These are phyloP conservation scores for Aspergillus calidoustus DNA, from an alignment of 2,329 filamentous ascomycete genomes.

Conservation along the genomic window DNA sequence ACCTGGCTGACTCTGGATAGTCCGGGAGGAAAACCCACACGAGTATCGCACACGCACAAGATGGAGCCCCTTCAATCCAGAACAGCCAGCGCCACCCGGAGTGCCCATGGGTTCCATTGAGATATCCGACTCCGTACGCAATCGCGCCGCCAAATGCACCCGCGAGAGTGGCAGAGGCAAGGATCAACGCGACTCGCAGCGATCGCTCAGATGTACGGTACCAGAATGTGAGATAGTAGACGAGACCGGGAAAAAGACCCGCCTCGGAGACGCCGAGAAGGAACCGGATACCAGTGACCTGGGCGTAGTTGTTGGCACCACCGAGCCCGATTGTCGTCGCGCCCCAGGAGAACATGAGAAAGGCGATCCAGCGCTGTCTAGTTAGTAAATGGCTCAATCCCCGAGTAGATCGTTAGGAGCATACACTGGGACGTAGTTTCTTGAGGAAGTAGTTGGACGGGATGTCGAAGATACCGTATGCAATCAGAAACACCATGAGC, in stretches of 20 bases:
- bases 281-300: conserved; percentile 38
- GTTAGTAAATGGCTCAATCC: no score
- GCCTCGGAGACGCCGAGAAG: neutral
- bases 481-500: conserved; percentile 54
- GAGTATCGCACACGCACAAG: no score
- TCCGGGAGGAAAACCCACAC: no score
- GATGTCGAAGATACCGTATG: conserved; percentile 55
- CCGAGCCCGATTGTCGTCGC: conserved; percentile 54
- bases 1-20: no score
- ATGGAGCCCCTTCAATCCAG: no score
- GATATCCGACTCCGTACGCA: no score
- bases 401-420: no score
- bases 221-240: conserved; percentile 13
- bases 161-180: neutral
- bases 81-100: no score
- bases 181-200: conserved; percentile 9
- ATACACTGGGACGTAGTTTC: no score
- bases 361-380: conserved; percentile 47
- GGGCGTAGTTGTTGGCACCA: conserved; percentile 47
- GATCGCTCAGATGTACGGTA: conserved; percentile 2
- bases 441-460: conserved; percentile 52
- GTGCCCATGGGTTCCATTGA: no score
- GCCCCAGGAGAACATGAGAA: conserved; percentile 57
- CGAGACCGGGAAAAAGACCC: conserved; percentile 5
- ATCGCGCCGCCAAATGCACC: no score